Percentiles rank a stretch among this genome's conserved stretches.
Conservation (phyloP, 2,329 filamentous ascomycete genomes). For the Raffaelea deltoideospora region DNA sequence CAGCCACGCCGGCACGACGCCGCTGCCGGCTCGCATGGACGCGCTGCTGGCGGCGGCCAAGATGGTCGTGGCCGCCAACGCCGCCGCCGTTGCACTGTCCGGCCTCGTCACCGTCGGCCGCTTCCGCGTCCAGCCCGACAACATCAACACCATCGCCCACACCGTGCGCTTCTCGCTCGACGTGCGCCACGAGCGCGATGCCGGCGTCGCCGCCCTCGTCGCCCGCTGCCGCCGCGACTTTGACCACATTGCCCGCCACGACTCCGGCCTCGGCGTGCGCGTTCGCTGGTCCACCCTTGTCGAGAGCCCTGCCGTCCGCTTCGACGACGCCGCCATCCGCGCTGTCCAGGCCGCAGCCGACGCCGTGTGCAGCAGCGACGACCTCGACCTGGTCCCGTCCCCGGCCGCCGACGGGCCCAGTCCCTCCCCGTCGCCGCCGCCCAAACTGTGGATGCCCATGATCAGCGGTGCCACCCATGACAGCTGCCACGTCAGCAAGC, state of each 20-base stretch:
- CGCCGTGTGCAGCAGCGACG: not conserved
- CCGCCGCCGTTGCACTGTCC: conserved; percentile 6
- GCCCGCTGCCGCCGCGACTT: conserved; percentile 22
- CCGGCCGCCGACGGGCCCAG: not conserved
- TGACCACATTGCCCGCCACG: conserved; percentile 35
- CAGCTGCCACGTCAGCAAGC: conserved; percentile 19
- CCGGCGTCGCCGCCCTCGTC: conserved; percentile 23
- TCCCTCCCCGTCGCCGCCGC: too few relatives aligned
- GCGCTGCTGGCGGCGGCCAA: conserved; percentile 17
- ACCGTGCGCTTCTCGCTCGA: conserved; percentile 53
- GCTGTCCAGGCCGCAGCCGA: conserved; percentile 44
- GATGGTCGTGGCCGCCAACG: conserved; percentile 18
- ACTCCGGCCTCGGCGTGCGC: conserved; percentile 37
- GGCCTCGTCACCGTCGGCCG: conserved; percentile 17
- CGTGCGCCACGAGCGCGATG: conserved; percentile 42
- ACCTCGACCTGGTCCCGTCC: not conserved
- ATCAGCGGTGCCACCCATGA: conserved; percentile 24
- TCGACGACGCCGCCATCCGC: conserved; percentile 50
- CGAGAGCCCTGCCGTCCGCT: conserved; percentile 43
- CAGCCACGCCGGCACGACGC: conserved; percentile 61
- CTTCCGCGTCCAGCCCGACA: conserved; percentile 24
- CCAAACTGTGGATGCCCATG: conserved; percentile 14
- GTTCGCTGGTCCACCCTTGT: conserved; percentile 43
- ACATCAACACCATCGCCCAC: conserved; percentile 59
- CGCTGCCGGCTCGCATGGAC: conserved; percentile 19